Evolutionary conservation across 2,329 filamentous ascomycete species (phyloP).

Genomic region (Claviceps digitariae): DNA sequence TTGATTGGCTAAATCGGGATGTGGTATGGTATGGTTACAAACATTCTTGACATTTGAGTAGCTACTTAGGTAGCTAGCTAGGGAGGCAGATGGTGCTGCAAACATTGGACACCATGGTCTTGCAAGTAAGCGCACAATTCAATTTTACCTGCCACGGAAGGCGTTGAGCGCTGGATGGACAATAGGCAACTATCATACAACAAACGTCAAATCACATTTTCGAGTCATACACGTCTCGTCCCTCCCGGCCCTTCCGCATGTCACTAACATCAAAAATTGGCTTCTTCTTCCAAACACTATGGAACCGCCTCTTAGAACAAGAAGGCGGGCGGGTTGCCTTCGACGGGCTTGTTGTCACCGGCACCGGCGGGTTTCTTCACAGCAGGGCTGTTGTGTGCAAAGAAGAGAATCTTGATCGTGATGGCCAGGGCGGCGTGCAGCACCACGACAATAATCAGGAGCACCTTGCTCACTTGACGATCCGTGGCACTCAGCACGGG

Average conservation of each 20-base stretch:
- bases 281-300: not conserved
- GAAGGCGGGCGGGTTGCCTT: constrained; percentile 9
- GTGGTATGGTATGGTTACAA: not conserved
- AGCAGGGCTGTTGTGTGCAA: constrained; percentile 57
- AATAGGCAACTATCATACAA: not conserved
- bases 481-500: constrained; percentile 90
- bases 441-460: constrained; percentile 70
- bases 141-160: not conserved
- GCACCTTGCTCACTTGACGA: constrained; percentile 74
- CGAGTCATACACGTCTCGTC: not conserved
- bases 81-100: not conserved
- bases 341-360: constrained; percentile 12
- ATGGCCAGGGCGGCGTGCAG: constrained; percentile 83
- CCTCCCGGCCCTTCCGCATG: not conserved
- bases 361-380: constrained; percentile 25
- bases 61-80: not conserved
- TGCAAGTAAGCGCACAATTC: not conserved
- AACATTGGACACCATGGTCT: not conserved
- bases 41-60: not conserved
- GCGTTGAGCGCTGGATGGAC: too few relatives aligned
- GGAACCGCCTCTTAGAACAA: constrained; percentile 8
- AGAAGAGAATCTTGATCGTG: constrained; percentile 94
- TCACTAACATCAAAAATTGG: not conserved
- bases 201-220: not conserved
- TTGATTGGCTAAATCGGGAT: too few relatives aligned